Evolutionary conservation across 805 yeast species (phyloP), one percentile per base, ranked within the genome.

Genomic region (Candida pseudoglaebosa): DNA sequence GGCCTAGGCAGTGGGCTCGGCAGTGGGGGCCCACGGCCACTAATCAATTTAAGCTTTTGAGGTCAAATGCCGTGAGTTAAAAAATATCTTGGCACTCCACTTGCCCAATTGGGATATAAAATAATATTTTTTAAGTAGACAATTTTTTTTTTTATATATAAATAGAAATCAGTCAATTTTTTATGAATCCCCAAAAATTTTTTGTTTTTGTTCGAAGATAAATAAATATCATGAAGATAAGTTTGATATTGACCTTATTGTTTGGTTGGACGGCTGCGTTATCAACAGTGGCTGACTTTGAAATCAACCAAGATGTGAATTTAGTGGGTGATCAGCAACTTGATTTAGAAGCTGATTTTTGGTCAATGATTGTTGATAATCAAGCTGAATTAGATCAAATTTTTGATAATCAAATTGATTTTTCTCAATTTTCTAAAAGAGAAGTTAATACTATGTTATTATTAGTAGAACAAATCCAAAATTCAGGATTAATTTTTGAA

Each of bases 21-120:
- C n/a, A n/a, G n/a, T n/a, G n/a, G n/a, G n/a, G n/a, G n/a, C n/a
- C n/a, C n/a, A n/a, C n/a, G n/a, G n/a, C n/a, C n/a, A n/a, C n/a
- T n/a, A n/a, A n/a, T n/a, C 12, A 26, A 26, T n/a, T 26, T 26
- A 12, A 13, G 15, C 5, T 7, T 26, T 26, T 26, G 13, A 15
- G 13, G 13, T 6, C 26, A 22, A 22, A 22, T 22, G 26, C 29
- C 29, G 29, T 26, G 12, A n/a, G 6, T 10, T 10, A 12, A n/a
- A n/a, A n/a, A n/a, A 8, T 17, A 17, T 18, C 19, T 16, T 24
- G 24, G 12, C 18, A 29, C 21, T 18, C 12, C 14, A 31, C 24
- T 19, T 31, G 34, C 34, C 34, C 18, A 31, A 18, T 31, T 31
- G 19, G 34, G 34, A 16, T 17, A 17, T 29, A 16, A 8, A 16